Conservation (phyloP, 139 green algal genomes). For the Volvox reticuliferus region DNA sequence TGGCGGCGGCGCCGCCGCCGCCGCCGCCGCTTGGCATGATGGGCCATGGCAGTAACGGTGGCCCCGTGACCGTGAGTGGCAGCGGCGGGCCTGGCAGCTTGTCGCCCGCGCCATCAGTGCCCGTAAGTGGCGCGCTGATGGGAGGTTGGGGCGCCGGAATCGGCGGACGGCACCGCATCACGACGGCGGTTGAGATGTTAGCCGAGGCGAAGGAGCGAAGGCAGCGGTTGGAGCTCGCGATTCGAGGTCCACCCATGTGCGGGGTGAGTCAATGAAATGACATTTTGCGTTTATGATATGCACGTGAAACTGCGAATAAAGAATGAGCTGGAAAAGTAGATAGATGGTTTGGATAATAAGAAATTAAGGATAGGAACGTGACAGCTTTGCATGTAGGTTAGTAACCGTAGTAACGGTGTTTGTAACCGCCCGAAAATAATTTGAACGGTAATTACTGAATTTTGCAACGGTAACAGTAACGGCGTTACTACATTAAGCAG, state of each 20-base stretch:
- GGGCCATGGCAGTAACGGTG: not conserved
- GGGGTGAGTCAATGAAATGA: not conserved
- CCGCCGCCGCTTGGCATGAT: not conserved
- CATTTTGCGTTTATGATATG: too few relatives aligned
- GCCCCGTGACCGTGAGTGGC: not conserved
- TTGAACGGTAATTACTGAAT: too few relatives aligned
- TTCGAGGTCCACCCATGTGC: slow-evolving; percentile 42
- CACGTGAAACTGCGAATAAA: too few relatives aligned
- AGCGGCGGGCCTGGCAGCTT: not conserved
- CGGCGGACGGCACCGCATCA: not conserved
- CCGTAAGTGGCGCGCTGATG: not conserved
- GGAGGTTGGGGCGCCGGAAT: not conserved
- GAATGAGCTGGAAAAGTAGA: too few relatives aligned
- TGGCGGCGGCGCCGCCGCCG: too few relatives aligned
- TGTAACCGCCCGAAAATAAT: too few relatives aligned
- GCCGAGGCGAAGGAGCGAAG: slow-evolving; percentile 44
- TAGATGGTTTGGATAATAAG: too few relatives aligned
- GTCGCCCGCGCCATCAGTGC: not conserved
- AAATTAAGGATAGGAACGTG: too few relatives aligned
- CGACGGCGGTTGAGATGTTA: slow-evolving; percentile 33
- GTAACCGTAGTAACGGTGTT: too few relatives aligned
- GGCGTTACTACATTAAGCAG: too few relatives aligned
- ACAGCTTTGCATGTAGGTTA: too few relatives aligned
- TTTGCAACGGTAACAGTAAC: too few relatives aligned
- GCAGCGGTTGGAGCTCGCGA: slow-evolving; percentile 45